These are phyloP conservation scores for Pulveroboletus sp. DNA, from an alignment of 768 basidiomycete genomes.

Conservation along the genomic window DNA sequence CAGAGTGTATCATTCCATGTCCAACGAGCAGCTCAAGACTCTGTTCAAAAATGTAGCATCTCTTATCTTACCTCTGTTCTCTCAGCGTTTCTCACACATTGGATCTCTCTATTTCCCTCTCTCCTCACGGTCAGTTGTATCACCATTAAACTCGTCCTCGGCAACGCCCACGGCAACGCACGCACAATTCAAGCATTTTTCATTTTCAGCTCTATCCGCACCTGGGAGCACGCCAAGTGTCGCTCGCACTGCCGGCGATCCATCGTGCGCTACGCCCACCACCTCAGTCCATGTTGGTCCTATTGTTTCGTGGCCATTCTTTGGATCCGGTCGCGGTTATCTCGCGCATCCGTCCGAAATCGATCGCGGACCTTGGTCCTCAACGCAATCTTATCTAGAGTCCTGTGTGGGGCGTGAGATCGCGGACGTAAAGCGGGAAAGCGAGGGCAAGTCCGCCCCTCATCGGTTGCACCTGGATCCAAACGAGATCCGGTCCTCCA, in stretches of 20 bases:
- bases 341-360: constrained; percentile 63
- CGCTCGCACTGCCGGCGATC: background rate
- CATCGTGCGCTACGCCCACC: constrained; percentile 15
- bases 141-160: constrained; percentile 17
- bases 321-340: constrained; percentile 77
- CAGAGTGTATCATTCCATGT: constrained; percentile 65
- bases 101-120: constrained; percentile 61
- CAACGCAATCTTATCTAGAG: constrained; percentile 52
- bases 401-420: constrained; percentile 73
- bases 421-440: constrained; percentile 66
- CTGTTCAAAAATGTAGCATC: constrained; percentile 65
- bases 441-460: constrained; percentile 70
- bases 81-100: constrained; percentile 69
- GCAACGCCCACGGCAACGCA: constrained; percentile 27
- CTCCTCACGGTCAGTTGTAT: constrained; percentile 13
- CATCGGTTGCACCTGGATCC: constrained; percentile 80
- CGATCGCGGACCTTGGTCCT: constrained; percentile 75
- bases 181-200: constrained; percentile 17
- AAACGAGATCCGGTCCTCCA: constrained; percentile 63
- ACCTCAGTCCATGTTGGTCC: constrained; percentile 62
- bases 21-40: constrained; percentile 57
- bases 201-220: constrained; percentile 11
- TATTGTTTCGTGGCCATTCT: constrained; percentile 89
- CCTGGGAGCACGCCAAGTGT: constrained; percentile 3
- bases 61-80: constrained; percentile 68